Percentiles rank a stretch among this genome's conserved stretches.
Conservation (phyloP, 2,329 filamentous ascomycete species). For the Anisogramma anomala region DNA sequence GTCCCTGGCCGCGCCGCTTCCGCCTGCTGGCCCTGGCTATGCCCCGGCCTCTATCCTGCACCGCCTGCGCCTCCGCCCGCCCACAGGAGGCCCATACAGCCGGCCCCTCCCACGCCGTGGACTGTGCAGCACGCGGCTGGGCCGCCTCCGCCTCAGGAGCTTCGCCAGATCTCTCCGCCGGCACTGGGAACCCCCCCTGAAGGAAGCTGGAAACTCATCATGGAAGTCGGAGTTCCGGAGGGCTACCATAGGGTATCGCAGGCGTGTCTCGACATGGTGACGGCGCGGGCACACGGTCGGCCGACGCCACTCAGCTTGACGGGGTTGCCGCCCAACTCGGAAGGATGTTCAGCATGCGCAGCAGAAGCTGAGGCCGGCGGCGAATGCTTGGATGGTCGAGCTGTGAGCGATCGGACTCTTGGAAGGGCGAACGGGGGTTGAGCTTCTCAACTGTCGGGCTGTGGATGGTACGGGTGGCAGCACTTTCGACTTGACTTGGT, state of each 20-base stretch:
- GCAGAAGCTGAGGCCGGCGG: conserved; percentile 6
- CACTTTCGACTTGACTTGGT: background rate
- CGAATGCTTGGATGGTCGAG: background rate
- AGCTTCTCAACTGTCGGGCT: too few species aligned
- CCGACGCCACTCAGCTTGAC: conserved; percentile 5
- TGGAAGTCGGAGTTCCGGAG: background rate
- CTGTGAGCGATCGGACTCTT: background rate
- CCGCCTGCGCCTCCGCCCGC: background rate
- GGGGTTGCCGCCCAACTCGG: conserved; percentile 8
- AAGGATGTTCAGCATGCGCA: conserved; percentile 4
- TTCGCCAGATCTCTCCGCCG: conserved; percentile 2
- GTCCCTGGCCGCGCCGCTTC: background rate
- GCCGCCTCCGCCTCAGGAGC: background rate
- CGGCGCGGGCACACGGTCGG: background rate
- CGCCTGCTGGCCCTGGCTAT: background rate
- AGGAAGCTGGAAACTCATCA: background rate
- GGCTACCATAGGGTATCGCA: background rate
- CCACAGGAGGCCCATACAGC: background rate
- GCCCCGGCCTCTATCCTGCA: too few species aligned
- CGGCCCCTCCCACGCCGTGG: background rate
- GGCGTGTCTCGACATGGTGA: conserved; percentile 6
- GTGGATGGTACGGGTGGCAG: background rate
- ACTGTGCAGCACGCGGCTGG: background rate
- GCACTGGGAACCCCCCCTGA: conserved; percentile 3
- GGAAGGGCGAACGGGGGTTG: too few species aligned